phyloP scores from a whole-genome alignment of 768 basidiomycete genomes.

The Lactifluus volemus region DNA sequence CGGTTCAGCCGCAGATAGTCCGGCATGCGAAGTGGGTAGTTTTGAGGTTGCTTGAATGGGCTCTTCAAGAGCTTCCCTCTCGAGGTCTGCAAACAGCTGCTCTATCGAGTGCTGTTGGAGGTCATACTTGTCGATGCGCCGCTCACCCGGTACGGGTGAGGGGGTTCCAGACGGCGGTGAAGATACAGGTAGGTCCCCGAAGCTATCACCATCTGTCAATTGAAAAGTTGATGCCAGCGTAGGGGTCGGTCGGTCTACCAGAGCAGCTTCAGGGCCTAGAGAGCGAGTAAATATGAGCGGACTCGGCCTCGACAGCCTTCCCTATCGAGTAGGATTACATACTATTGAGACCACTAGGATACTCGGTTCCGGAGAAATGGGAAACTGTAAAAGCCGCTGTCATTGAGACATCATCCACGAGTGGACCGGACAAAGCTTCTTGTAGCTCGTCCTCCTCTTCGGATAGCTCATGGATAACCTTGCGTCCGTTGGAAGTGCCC shows the following conservation, averaged over 20 bases:
- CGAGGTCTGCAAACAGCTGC: conserved; percentile 8
- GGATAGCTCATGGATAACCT: not conserved
- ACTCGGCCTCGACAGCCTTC: not conserved
- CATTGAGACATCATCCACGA: not conserved
- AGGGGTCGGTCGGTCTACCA: not conserved
- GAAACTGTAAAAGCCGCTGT: not conserved
- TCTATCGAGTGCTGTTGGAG: conserved; percentile 5
- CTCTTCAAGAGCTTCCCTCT: not conserved
- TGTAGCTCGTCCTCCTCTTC: conserved; percentile 10
- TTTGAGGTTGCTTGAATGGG: not conserved
- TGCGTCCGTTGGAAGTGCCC: not conserved
- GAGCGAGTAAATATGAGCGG: not conserved
- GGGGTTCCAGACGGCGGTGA: conserved; percentile 9
- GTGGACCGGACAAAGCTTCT: not conserved
- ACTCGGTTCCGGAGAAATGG: not conserved
- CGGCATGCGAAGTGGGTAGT: not conserved
- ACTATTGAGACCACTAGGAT: not conserved
- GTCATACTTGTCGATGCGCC: not conserved
- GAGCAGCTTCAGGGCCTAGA: not conserved
- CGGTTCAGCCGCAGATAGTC: not conserved
- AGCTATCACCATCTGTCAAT: conserved; percentile 14
- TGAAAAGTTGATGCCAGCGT: conserved; percentile 2
- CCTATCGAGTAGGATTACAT: not conserved
- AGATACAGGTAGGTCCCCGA: conserved; percentile 18
- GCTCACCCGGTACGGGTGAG: not conserved